Base-by-base conservation (phyloP, 1,284 basidiomycete genomes). In the Marasmius tenuissimus region DNA sequence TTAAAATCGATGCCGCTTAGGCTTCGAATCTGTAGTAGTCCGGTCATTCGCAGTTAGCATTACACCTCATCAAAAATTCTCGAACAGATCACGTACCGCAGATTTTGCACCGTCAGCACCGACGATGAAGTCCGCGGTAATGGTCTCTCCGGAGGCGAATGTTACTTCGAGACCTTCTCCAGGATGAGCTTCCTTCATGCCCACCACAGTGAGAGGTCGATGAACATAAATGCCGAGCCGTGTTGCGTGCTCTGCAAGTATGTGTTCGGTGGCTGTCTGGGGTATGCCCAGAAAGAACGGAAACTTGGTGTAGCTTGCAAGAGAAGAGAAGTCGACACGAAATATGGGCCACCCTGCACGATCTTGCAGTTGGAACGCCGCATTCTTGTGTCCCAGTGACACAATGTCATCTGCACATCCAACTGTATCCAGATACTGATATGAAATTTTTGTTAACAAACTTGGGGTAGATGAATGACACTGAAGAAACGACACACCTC, bases 41-140 rank as follows among this genome's bases (percentile, higher is more conserved):
- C 27, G 27, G 1, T 37, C n/a, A 57, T n/a, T n/a, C n/a, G n/a
- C 9, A 20, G n/a, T 34, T 57, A n/a, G 27, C 8, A 18, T 50
- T 27, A 18, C 1, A 14, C 7, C 3, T 14, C 20, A 20, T 47
- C 20, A 8, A 35, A 35, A 20, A 47, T 73, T 27, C n/a, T 27
- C 2, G 18, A 40, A 33, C 52, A 22, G 1, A 18, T 20, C 0
- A 65, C 83, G 64, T 67, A 84, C 86, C 16, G 72, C 69, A 2
- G 86, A 87, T 57, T 71, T 76, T 16, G 80, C 73, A n/a, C 86
- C 85, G 68, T 87, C 85, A 11, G 85, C 84, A 45, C 82, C 85
- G 35, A 87, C 67, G 1, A 86, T 78, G 65, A 83, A 84, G 33
- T 73, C 76, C 10, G 84, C 73, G 0, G 71, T 75, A 35, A 86